Percentiles rank a stretch among this genome's conserved stretches.
Conservation (phyloP, 352 stramenopile genomes). For the Phytophthora syringae region DNA sequence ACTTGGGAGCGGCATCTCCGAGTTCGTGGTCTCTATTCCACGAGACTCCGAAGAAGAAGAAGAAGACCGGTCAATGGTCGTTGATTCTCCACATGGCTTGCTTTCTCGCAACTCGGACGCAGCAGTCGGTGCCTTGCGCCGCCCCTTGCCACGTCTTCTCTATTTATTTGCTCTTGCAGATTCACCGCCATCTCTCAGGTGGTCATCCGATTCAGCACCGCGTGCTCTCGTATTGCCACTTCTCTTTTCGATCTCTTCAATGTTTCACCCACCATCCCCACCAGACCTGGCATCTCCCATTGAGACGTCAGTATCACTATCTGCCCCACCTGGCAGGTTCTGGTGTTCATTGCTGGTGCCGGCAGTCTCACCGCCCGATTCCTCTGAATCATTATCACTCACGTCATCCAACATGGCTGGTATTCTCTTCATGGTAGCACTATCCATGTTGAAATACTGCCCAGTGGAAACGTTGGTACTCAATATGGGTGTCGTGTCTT, state of each 20-base stretch:
- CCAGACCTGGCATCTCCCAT: slow-evolving; percentile 2
- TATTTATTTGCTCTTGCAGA: background rate
- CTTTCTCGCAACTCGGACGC: background rate
- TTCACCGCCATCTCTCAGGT: background rate
- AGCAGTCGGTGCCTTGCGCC: slow-evolving; percentile 9
- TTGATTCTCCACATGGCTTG: background rate
- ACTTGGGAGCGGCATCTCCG: slow-evolving; percentile 3
- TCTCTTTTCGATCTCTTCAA: too few relatives aligned
- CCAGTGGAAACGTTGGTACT: background rate
- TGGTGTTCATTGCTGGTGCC: background rate
- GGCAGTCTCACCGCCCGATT: slow-evolving; percentile 1
- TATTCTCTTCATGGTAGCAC: background rate
- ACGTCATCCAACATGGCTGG: background rate
- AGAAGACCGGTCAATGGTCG: slow-evolving; percentile 4
- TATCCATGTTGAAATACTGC: slow-evolving; percentile 11
- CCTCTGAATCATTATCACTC: background rate
- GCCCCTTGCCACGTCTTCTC: slow-evolving; percentile 1
- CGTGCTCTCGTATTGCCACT: background rate
- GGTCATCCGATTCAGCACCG: background rate
- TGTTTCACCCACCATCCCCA: background rate
- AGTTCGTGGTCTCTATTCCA: slow-evolving; percentile 2
- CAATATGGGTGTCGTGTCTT: background rate
- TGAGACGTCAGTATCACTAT: background rate
- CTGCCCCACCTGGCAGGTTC: slow-evolving; percentile 10
- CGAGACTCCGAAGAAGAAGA: slow-evolving; percentile 1